Percentiles rank a stretch among this genome's conserved stretches.
Evolutionary conservation across 1,139 yeast species (phyloP).

Genomic region (Pneumocystis carinii): DNA sequence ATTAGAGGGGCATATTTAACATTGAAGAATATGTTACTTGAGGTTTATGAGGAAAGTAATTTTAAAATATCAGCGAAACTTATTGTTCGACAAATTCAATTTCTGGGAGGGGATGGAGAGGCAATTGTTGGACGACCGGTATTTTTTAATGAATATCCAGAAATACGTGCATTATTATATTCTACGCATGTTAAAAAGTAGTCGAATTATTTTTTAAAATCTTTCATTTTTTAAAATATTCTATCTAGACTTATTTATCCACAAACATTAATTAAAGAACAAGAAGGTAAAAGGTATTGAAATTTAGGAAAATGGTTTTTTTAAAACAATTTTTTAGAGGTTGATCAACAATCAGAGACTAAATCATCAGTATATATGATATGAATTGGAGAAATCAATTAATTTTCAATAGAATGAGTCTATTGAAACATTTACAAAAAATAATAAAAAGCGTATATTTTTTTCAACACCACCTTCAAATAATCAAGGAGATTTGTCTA

Average conservation of each 20-base stretch:
- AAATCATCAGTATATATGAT: too few species aligned
- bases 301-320: too few species aligned
- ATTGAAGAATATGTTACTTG: background rate
- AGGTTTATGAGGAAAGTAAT: background rate
- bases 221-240: background rate
- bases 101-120: background rate
- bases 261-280: background rate
- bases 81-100: background rate
- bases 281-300: background rate
- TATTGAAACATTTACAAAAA: too few species aligned
- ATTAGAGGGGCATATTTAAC: background rate
- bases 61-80: background rate
- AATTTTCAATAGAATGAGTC: too few species aligned
- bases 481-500: background rate
- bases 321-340: too few species aligned
- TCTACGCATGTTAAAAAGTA: background rate
- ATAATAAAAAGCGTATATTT: background rate
- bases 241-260: background rate
- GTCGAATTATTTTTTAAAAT: background rate
- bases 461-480: background rate
- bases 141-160: background rate
- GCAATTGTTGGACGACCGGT: background rate
- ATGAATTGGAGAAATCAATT: too few species aligned
- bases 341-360: too few species aligned
- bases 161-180: background rate